These are phyloP conservation scores for Schizophyllum commune DNA, from an alignment of 1,284 basidiomycete species.

Conservation along the genomic window DNA sequence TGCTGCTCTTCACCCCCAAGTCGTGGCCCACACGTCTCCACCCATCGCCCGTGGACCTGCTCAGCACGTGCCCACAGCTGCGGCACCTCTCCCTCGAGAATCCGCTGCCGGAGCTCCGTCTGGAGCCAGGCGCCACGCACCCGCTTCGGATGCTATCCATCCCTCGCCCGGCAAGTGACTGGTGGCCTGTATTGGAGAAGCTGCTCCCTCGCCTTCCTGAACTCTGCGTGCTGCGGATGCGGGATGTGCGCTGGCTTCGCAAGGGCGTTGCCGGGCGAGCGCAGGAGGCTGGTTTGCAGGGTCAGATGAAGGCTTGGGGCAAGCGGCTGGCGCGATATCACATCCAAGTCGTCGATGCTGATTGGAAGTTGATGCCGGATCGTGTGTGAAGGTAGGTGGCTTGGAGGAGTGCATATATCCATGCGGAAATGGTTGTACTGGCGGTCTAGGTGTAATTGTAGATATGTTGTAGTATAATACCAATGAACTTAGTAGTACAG, in stretches of 20 bases:
- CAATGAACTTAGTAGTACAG: too few relatives aligned
- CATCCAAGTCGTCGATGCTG: slow-evolving; percentile 56
- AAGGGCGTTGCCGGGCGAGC: slow-evolving; percentile 56
- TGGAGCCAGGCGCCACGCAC: slow-evolving; percentile 25
- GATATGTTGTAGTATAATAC: too few relatives aligned
- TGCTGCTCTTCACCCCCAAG: slow-evolving; percentile 64
- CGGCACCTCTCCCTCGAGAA: slow-evolving; percentile 60
- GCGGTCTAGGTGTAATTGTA: background rate
- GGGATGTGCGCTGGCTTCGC: slow-evolving; percentile 66
- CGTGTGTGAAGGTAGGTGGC: too few relatives aligned
- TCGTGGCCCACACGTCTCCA: slow-evolving; percentile 62
- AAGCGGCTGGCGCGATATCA: slow-evolving; percentile 46
- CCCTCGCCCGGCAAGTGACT: slow-evolving; percentile 54
- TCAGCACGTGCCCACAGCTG: slow-evolving; percentile 49
- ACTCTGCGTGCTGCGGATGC: slow-evolving; percentile 48
- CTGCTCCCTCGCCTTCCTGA: slow-evolving; percentile 49
- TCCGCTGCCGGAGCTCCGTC: slow-evolving; percentile 44
- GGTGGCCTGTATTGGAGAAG: slow-evolving; percentile 45
- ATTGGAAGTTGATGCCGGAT: slow-evolving; percentile 38
- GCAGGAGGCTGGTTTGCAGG: slow-evolving; percentile 65
- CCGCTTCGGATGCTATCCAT: slow-evolving; percentile 62
- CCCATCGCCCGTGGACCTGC: slow-evolving; percentile 47
- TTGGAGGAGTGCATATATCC: background rate
- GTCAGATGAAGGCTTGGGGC: slow-evolving; percentile 68
- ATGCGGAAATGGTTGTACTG: slow-evolving; percentile 3